Percentiles rank a stretch among this genome's conserved stretches.
phyloP scores from a whole-genome alignment of 1,139 yeast species.

The Debaryomyces robertsiae region DNA sequence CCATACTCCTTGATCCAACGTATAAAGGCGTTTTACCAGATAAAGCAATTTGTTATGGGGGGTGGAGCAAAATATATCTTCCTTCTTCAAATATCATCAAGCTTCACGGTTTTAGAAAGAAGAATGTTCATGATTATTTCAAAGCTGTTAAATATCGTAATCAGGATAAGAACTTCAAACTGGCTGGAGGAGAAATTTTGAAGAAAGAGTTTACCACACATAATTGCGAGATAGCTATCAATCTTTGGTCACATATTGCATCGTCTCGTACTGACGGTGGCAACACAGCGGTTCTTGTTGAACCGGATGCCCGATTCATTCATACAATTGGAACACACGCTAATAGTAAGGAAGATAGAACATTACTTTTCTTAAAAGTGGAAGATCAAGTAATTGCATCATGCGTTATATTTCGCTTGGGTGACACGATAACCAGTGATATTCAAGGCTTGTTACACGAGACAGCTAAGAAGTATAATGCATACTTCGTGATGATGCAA shows the following conservation, averaged over 20 bases:
- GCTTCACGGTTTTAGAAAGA: conserved; percentile 35
- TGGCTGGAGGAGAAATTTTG: conserved; percentile 37
- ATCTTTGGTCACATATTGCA: conserved; percentile 43
- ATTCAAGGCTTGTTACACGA: conserved; percentile 48
- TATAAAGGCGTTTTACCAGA: conserved; percentile 37
- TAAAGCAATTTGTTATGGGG: conserved; percentile 38
- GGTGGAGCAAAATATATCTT: conserved; percentile 38
- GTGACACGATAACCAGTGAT: conserved; percentile 48
- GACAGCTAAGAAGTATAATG: conserved; percentile 39
- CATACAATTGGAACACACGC: conserved; percentile 28
- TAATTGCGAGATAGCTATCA: conserved; percentile 32
- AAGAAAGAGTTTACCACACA: conserved; percentile 25
- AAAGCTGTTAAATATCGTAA: conserved; percentile 44
- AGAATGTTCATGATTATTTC: conserved; percentile 34
- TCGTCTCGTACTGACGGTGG: conserved; percentile 37
- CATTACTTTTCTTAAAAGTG: conserved; percentile 41
- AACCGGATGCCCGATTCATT: conserved; percentile 35
- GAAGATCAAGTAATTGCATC: conserved; percentile 40
- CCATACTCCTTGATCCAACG: conserved; percentile 41
- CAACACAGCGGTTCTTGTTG: conserved; percentile 37
- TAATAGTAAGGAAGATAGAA: conserved; percentile 28
- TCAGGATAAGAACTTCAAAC: conserved; percentile 35
- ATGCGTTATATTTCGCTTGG: conserved; percentile 44
- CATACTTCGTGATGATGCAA: conserved; percentile 53
- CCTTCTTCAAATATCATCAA: conserved; percentile 47